Evolutionary conservation across 2,329 filamentous ascomycete species (phyloP).

Genomic region (Clarireedia hainanense): DNA sequence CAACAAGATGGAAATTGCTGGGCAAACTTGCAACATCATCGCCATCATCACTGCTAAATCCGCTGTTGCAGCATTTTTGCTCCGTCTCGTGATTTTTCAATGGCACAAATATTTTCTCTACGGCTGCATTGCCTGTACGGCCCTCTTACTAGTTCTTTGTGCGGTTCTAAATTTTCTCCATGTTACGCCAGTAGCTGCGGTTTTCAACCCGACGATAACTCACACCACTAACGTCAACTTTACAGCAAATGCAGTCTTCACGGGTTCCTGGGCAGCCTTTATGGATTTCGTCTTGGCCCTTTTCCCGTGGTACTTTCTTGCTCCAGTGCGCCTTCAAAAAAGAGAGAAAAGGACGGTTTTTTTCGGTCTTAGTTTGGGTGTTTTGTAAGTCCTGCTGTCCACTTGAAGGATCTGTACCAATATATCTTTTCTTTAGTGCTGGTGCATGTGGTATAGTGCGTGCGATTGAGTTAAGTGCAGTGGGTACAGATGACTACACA

Average conservation of each 20-base stretch:
- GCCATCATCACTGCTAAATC: not conserved
- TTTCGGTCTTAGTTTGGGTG: slow-evolving; percentile 1
- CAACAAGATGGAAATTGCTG: slow-evolving; percentile 5
- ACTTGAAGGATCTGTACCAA: not conserved
- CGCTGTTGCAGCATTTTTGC: slow-evolving; percentile 1
- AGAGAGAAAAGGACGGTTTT: slow-evolving; percentile 3
- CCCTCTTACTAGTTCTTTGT: not conserved
- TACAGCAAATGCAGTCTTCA: not conserved
- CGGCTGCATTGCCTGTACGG: not conserved
- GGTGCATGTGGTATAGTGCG: slow-evolving; percentile 5
- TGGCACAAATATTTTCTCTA: slow-evolving; percentile 3
- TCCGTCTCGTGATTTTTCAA: slow-evolving; percentile 1
- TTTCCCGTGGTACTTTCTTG: slow-evolving; percentile 4
- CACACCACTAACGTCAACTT: not conserved
- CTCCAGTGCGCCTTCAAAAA: not conserved
- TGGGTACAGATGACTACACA: not conserved
- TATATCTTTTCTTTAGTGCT: not conserved
- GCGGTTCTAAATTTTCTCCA: not conserved
- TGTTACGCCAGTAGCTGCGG: not conserved
- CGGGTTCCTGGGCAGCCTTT: not conserved
- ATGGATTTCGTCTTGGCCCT: slow-evolving; percentile 3
- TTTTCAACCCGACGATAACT: slow-evolving; percentile 1
- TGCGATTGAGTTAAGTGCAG: not conserved
- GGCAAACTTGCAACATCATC: slow-evolving; percentile 3
- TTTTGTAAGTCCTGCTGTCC: not conserved